phyloP scores from a whole-genome alignment of 768 basidiomycete genomes.

The Amanita polypyramis region DNA sequence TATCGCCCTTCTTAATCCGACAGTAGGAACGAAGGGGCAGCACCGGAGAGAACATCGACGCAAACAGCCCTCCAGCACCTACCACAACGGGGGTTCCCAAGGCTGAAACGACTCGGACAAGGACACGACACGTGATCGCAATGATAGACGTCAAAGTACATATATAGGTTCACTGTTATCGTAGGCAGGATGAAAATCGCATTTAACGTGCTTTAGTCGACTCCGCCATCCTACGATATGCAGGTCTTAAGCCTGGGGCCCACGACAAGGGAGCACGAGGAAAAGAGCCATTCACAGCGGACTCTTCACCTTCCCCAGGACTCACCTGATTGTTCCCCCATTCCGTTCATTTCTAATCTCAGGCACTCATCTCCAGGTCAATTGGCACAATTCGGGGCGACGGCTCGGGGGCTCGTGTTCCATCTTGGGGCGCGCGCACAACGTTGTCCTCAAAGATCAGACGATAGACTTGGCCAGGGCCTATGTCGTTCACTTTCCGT shows the following conservation, averaged over 20 bases:
- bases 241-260: conserved; percentile 3
- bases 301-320: conserved; percentile 3
- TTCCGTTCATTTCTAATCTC: not conserved
- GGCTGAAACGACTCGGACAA: no score
- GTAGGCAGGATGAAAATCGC: not conserved
- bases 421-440: not conserved
- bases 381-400: not conserved
- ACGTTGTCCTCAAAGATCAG: not conserved
- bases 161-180: no score
- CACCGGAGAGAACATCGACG: no score
- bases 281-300: not conserved
- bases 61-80: no score
- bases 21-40: no score
- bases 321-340: not conserved
- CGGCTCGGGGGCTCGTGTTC: no score
- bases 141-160: no score
- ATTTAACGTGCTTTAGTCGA: conserved; percentile 4
- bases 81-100: no score
- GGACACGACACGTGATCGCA: no score
- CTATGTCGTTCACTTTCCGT: not conserved
- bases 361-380: not conserved
- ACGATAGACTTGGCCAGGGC: not conserved
- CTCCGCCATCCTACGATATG: not conserved
- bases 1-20: no score
- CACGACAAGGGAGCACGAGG: conserved; percentile 3